Evolutionary conservation across 768 basidiomycete species (phyloP), one percentile per base, ranked within the genome.

Genomic region (Rhodotorula paludigena): DNA sequence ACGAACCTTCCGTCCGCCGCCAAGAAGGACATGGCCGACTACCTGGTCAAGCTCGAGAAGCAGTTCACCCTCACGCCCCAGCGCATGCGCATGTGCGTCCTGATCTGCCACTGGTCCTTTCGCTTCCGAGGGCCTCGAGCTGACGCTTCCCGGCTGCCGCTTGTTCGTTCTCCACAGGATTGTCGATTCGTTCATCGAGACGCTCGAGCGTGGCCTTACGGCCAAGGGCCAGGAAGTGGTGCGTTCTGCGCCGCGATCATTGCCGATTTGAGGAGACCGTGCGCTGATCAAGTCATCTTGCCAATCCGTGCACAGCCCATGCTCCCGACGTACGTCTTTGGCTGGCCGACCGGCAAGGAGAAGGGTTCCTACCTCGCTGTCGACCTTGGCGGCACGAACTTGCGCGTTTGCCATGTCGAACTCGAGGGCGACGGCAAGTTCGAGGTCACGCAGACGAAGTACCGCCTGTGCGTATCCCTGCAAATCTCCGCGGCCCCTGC

Each of bases 391-490:
- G 74, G 74, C 62, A 98, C 94, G 32, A 98, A 99, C 77, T 84
- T 99, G n/a, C 92, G 96, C 51, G 96, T 97, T 51, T 99, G 96
- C 80, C 87, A 96, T 51, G 94, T 99, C 57, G 89, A 87, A 36
- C 82, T 99, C 4, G 86, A 89, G 73, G 96, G 96, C 33, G 84
- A 86, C 16, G 94, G 96, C 66, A 93, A 94, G 81, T 99, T 98
- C 78, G 92, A 97, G 80, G 88, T 99, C 73, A 92, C 92, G 0
- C 94, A 98, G 77, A 88, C 92, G 42, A 99, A 99, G 79, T 98
- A 97, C 79, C 88, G 93, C 57, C 84, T 99, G 70, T 71, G 30
- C 47, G 68, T 59, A n/a, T 16, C 15, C 35, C 9, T 16, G 20
- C 48, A 9, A 18, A 11, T n/a, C 30, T 12, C 41, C 10, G 5